Evolutionary conservation across 2,329 filamentous ascomycete genomes (phyloP).

Genomic region (Chrysoporthe austroafricana): DNA sequence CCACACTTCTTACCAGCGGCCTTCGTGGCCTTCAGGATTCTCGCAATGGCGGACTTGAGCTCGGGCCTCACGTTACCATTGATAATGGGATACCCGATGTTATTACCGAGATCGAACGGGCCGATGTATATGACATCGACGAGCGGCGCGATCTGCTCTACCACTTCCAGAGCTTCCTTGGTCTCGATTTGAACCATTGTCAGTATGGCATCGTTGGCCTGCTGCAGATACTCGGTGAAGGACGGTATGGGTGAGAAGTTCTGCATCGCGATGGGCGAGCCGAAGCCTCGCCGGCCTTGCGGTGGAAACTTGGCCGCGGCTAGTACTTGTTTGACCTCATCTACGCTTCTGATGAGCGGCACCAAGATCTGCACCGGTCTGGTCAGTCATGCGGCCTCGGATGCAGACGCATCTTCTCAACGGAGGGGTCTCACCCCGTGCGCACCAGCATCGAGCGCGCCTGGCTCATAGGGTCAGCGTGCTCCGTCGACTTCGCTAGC

Average conservation of each 20-base stretch:
- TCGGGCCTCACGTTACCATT: constrained; percentile 62
- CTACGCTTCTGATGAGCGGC: constrained; percentile 57
- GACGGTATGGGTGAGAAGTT: constrained; percentile 51
- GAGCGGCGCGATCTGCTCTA: constrained; percentile 66
- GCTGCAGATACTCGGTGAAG: constrained; percentile 59
- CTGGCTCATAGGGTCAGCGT: constrained; percentile 38
- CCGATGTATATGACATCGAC: constrained; percentile 69
- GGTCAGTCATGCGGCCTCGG: constrained; percentile 8
- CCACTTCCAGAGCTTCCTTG: constrained; percentile 60
- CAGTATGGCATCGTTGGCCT: constrained; percentile 60
- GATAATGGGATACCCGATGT: constrained; percentile 61
- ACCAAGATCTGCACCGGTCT: constrained; percentile 47
- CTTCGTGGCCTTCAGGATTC: constrained; percentile 59
- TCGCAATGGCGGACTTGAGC: constrained; percentile 62
- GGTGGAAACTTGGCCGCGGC: constrained; percentile 60
- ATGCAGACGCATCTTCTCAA: not conserved
- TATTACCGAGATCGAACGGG: constrained; percentile 69
- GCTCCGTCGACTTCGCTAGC: not conserved
- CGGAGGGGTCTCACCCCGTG: constrained; percentile 51
- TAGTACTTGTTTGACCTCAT: constrained; percentile 56
- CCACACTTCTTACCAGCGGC: constrained; percentile 69
- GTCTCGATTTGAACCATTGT: constrained; percentile 73
- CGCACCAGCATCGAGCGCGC: constrained; percentile 61
- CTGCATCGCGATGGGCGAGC: constrained; percentile 58
- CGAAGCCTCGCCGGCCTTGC: constrained; percentile 56